These are phyloP conservation scores for Pulveroboletus sp. DNA, from an alignment of 768 basidiomycete species.

Conservation along the genomic window DNA sequence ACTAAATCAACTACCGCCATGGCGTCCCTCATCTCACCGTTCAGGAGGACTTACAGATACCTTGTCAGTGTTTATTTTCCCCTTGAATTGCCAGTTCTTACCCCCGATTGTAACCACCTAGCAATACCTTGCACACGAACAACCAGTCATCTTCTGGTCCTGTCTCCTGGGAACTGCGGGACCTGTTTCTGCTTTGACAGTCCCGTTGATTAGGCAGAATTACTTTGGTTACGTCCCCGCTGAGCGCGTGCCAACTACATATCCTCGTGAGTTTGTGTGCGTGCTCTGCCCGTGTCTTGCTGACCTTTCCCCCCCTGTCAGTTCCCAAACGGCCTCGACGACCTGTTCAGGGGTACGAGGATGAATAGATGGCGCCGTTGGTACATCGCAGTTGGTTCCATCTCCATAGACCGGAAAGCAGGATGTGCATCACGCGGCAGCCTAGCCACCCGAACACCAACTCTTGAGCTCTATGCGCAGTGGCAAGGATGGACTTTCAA, in stretches of 20 bases:
- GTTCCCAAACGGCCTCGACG: constrained; percentile 70
- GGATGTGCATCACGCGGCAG: neutral
- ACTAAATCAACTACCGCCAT: constrained; percentile 9
- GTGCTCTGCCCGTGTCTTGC: neutral
- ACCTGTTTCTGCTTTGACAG: constrained; percentile 62
- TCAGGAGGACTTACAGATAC: constrained; percentile 28
- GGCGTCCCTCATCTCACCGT: constrained; percentile 29
- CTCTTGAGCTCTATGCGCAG: neutral
- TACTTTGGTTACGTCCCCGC: constrained; percentile 67
- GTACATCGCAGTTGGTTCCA: neutral
- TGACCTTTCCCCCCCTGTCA: constrained; percentile 24
- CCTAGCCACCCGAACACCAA: neutral
- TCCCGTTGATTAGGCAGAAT: constrained; percentile 74
- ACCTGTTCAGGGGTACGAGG: constrained; percentile 72
- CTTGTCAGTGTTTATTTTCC: constrained; percentile 13
- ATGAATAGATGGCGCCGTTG: constrained; percentile 32
- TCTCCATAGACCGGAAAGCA: neutral
- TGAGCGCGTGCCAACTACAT: constrained; percentile 69
- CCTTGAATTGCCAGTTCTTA: neutral
- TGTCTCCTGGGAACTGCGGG: constrained; percentile 69
- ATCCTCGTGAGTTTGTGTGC: constrained; percentile 57
- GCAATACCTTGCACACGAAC: constrained; percentile 91
- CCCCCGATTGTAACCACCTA: constrained; percentile 24
- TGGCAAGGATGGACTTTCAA: neutral
- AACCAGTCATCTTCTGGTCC: constrained; percentile 88